Base-by-base conservation (phyloP, 2,329 filamentous ascomycete genomes). In the Zymoseptoria pseudotritici region DNA sequence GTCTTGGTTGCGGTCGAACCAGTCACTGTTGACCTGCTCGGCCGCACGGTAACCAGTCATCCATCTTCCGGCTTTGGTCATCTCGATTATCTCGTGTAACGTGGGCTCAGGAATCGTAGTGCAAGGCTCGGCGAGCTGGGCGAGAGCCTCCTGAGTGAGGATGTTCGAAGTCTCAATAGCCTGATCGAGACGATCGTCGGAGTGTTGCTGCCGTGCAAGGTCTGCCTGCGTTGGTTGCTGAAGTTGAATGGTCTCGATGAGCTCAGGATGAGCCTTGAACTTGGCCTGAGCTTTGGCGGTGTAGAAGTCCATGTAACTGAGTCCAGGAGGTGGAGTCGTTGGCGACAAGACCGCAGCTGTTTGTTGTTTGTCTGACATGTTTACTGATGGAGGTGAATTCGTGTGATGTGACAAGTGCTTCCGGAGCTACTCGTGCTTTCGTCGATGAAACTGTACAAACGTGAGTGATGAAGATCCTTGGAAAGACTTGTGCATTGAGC, bases 251-350 rank as follows among this genome's bases (percentile, higher is more conserved):
- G 13, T 11, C 42, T 58, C 36, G 55, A 50, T 20, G 10, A 31
- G 21, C 4, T 46, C 20, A 26, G 63, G 22, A 36, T 61, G 22
- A 11, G 42, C 29, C 22, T 54, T 56, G 53, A 56, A 59, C 22
- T 59, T 58, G 6, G 49, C 54, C 31, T 57, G 57, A 20, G 63
- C 61, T 58, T 57, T 56, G 20, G 61, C 55, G 61, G 62, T 65
- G 50, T 60, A 58, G 51, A 50, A 57, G 17, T 62, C 57, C 46
- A 65, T 50, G 2, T 26, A 24, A 26, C 55, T 55, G 53, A 63
- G 54, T 36, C 58, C 61, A 42, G 63, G 60, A 49, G 61, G 58
- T 10, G 61, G 59, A 42, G 51, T 52, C 6, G 36, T 46, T 6
- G 36, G 36, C 5, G 36, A 46, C 19, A 54, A 20, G 17, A 58